Conservation (phyloP, 805 yeast species). For the Pichia gijzeniarum region DNA sequence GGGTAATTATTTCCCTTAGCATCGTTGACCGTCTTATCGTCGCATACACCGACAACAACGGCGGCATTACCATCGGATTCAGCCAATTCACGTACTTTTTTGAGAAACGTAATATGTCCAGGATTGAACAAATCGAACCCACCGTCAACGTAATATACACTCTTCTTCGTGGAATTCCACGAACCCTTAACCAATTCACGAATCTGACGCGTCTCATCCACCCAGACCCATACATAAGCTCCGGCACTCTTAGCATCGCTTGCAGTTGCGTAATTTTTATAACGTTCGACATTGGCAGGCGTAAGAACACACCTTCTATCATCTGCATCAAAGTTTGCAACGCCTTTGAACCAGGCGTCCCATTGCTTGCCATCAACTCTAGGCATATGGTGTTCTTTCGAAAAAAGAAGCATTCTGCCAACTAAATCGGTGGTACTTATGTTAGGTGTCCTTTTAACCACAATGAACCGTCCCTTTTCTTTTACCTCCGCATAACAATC, state of each 20-base stretch:
- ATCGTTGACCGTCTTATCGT: slow-evolving; percentile 48
- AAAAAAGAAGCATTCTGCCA: slow-evolving; percentile 68
- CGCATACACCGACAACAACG: slow-evolving; percentile 64
- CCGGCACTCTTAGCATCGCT: slow-evolving; percentile 53
- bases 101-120: slow-evolving; percentile 78
- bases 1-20: slow-evolving; percentile 64
- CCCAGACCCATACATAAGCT: slow-evolving; percentile 47
- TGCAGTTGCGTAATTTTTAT: slow-evolving; percentile 53
- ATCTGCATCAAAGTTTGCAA: not conserved
- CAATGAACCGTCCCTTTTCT: slow-evolving; percentile 75
- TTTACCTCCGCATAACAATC: slow-evolving; percentile 87
- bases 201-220: slow-evolving; percentile 20
- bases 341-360: slow-evolving; percentile 4
- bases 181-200: slow-evolving; percentile 25
- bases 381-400: slow-evolving; percentile 51
- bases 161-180: slow-evolving; percentile 11
- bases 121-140: slow-evolving; percentile 90
- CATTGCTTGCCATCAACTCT: slow-evolving; percentile 27
- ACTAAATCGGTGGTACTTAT: slow-evolving; percentile 94
- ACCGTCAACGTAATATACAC: slow-evolving; percentile 56
- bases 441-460: slow-evolving; percentile 91
- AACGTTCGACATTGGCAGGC: slow-evolving; percentile 36
- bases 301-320: slow-evolving; percentile 20
- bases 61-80: slow-evolving; percentile 36
- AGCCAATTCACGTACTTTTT: slow-evolving; percentile 34